These are phyloP conservation scores for Celoporthe dispersa DNA, from an alignment of 2,329 filamentous ascomycete genomes.

Conservation along the genomic window DNA sequence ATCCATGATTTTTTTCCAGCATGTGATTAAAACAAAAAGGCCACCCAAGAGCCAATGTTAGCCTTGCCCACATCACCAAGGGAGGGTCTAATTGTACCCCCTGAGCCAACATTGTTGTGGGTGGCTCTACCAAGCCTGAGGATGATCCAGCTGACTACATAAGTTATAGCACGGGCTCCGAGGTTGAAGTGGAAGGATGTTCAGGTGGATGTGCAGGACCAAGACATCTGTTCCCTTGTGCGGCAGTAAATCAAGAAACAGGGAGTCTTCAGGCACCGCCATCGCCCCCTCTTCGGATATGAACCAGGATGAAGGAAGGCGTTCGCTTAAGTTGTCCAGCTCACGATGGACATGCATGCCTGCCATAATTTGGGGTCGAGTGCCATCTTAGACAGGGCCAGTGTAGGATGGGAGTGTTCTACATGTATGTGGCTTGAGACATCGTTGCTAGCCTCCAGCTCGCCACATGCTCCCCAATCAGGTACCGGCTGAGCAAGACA, in stretches of 20 bases:
- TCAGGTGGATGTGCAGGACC: not conserved
- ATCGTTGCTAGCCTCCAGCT: not conserved
- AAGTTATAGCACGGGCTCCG: not conserved
- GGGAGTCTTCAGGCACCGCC: not conserved
- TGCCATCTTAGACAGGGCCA: not conserved
- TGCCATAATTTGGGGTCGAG: not conserved
- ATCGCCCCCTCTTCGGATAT: not conserved
- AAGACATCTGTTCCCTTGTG: not conserved
- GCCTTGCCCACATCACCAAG: constrained; percentile 1
- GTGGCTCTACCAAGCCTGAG: not conserved
- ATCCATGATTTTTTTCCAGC: not conserved
- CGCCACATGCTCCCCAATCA: not conserved
- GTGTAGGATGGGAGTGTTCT: not conserved
- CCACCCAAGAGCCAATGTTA: not conserved
- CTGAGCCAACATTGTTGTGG: not conserved
- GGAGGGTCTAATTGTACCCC: not conserved
- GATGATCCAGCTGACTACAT: not conserved
- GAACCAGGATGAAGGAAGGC: not conserved
- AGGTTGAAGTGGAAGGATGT: not conserved
- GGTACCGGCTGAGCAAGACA: not conserved
- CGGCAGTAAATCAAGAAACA: not conserved
- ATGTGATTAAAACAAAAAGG: not conserved
- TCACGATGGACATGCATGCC: not conserved
- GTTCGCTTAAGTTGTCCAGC: not conserved
- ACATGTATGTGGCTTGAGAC: not conserved